Percentiles rank a stretch among this genome's conserved stretches.
Evolutionary conservation across 2,329 filamentous ascomycete species (phyloP).

Genomic region (Aspergillus intermedius): DNA sequence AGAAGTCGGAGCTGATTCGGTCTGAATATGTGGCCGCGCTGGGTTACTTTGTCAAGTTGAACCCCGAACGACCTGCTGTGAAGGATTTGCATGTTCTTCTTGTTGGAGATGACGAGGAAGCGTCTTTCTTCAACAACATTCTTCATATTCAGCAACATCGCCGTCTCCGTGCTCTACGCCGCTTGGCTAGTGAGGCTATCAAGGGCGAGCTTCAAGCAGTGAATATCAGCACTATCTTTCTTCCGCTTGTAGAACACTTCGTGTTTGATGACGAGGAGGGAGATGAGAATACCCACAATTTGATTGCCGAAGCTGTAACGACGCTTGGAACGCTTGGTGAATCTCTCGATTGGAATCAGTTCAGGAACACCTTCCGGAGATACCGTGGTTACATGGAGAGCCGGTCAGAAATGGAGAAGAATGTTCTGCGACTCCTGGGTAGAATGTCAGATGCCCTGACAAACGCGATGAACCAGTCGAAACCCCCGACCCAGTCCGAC

Average conservation of each 20-base stretch:
- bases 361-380: slow-evolving; percentile 72
- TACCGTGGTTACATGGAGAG: slow-evolving; percentile 76
- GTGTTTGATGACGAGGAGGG: slow-evolving; percentile 70
- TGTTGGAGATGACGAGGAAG: slow-evolving; percentile 65
- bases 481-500: slow-evolving; percentile 13
- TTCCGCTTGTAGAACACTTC: slow-evolving; percentile 90
- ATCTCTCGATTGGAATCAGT: slow-evolving; percentile 84
- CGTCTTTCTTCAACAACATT: slow-evolving; percentile 87
- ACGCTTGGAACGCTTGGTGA: slow-evolving; percentile 69
- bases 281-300: slow-evolving; percentile 69
- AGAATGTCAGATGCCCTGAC: slow-evolving; percentile 73
- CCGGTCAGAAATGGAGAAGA: slow-evolving; percentile 78
- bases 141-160: slow-evolving; percentile 83
- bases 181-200: slow-evolving; percentile 63
- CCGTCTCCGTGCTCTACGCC: slow-evolving; percentile 73
- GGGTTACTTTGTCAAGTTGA: slow-evolving; percentile 66
- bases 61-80: slow-evolving; percentile 64
- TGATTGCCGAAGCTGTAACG: slow-evolving; percentile 78
- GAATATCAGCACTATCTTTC: slow-evolving; percentile 78
- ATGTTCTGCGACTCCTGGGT: slow-evolving; percentile 73
- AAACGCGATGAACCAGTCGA: slow-evolving; percentile 39
- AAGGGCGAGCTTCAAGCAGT: slow-evolving; percentile 62
- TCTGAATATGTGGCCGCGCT: slow-evolving; percentile 75
- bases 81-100: slow-evolving; percentile 68
- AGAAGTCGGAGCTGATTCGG: slow-evolving; percentile 75